Percentiles rank a stretch among this genome's conserved stretches.
phyloP scores from a whole-genome alignment of 140 eudicot species.

The Bidens hawaiensis region DNA sequence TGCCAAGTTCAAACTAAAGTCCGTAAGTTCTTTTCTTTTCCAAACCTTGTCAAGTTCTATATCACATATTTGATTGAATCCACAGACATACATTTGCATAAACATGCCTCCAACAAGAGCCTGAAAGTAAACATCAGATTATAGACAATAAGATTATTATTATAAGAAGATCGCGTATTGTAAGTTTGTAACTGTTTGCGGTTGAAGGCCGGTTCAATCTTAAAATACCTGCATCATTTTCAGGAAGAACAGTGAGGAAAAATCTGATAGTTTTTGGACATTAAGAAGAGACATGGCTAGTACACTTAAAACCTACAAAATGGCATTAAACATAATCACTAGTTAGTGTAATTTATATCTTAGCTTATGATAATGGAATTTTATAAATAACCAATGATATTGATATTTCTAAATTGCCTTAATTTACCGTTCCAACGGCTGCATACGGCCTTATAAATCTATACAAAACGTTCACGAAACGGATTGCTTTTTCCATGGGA shows the following conservation, averaged over 20 bases:
- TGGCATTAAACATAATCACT: neutral
- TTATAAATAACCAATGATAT: neutral
- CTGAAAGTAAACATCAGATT: neutral
- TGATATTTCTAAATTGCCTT: neutral
- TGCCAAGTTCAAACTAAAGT: neutral
- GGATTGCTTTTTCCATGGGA: slow-evolving; percentile 3
- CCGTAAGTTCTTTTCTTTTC: no score
- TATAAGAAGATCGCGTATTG: neutral
- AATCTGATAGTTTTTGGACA: slow-evolving; percentile 17
- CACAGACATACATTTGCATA: slow-evolving; percentile 32
- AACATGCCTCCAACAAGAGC: slow-evolving; percentile 34
- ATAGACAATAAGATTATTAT: neutral
- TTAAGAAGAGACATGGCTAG: slow-evolving; percentile 27
- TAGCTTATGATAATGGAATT: neutral
- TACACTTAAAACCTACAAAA: slow-evolving; percentile 22
- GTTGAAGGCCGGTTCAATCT: neutral
- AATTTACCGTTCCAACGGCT: slow-evolving; percentile 28
- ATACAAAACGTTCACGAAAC: slow-evolving; percentile 11
- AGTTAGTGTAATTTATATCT: no score
- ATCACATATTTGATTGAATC: slow-evolving; percentile 29
- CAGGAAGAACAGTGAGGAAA: slow-evolving; percentile 16
- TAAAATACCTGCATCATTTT: slow-evolving; percentile 22
- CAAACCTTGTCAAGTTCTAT: slow-evolving; percentile 30
- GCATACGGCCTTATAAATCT: slow-evolving; percentile 29
- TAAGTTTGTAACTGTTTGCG: neutral